These are phyloP conservation scores for Isabelozyma pseudorhagii DNA, from an alignment of 805 yeast genomes.

Conservation along the genomic window DNA sequence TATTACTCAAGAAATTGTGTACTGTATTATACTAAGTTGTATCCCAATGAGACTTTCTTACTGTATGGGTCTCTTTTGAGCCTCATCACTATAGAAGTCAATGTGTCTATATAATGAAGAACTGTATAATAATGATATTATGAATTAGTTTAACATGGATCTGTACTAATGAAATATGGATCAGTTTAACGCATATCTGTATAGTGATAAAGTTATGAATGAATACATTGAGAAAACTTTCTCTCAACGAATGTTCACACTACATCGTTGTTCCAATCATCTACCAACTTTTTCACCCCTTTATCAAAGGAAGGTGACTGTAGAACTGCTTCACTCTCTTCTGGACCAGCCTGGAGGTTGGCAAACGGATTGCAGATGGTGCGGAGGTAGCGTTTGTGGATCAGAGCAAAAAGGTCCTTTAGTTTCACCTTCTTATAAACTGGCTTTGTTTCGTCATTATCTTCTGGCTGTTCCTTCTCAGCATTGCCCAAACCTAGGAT, in stretches of 20 bases:
- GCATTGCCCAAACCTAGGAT: constrained; percentile 46
- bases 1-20: neutral
- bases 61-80: neutral
- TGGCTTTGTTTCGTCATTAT: constrained; percentile 21
- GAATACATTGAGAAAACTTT: neutral
- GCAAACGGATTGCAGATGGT: constrained; percentile 64
- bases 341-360: constrained; percentile 7
- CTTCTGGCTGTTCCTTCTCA: constrained; percentile 14
- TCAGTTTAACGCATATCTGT: no score
- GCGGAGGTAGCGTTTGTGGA: constrained; percentile 55
- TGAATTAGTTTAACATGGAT: no score
- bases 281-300: constrained; percentile 23
- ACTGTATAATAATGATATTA: no score
- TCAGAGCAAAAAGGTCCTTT: constrained; percentile 22
- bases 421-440: neutral
- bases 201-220: no score
- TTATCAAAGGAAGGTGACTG: constrained; percentile 30
- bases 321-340: constrained; percentile 19
- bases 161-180: no score
- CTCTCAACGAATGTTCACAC: neutral
- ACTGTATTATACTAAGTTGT: neutral
- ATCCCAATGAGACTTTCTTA: no score
- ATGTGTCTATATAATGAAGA: no score
- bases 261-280: constrained; percentile 15
- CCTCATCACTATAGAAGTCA: neutral